Percentiles rank a stretch among this genome's conserved stretches.
Conservation (phyloP, 176 grass and related monocot genomes). For the Triticum monococcum region DNA sequence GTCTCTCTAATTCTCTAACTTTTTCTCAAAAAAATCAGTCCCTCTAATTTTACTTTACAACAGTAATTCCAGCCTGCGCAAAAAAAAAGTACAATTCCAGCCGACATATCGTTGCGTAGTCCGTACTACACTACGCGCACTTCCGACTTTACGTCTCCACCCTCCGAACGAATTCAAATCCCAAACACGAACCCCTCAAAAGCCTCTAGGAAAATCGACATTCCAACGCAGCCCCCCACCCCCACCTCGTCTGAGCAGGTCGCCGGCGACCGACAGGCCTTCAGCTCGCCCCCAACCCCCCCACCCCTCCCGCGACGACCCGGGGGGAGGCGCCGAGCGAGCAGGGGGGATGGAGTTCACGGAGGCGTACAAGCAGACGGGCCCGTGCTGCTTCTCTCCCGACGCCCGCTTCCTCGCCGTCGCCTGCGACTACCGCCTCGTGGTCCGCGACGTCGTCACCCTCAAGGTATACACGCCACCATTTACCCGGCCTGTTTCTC, state of each 20-base stretch:
- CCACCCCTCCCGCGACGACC: neutral
- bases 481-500: neutral
- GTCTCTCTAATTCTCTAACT: too few relatives aligned
- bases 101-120: neutral
- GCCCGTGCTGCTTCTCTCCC: conserved; percentile 89
- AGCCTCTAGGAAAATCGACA: neutral
- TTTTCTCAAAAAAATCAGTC: too few relatives aligned
- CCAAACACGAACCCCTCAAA: neutral
- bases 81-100: too few relatives aligned
- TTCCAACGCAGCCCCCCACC: neutral
- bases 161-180: conserved; percentile 43
- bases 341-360: conserved; percentile 75
- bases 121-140: neutral
- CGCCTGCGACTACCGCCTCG: conserved; percentile 82
- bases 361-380: conserved; percentile 87
- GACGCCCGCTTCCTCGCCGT: conserved; percentile 69
- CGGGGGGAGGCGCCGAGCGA: conserved; percentile 10
- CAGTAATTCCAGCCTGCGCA: too few relatives aligned
- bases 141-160: neutral
- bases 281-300: neutral
- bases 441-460: conserved; percentile 72
- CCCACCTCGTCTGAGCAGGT: conserved; percentile 24
- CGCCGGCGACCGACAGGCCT: conserved; percentile 19
- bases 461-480: conserved; percentile 48
- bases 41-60: too few relatives aligned